Evolutionary conservation across 331 rosid genomes (phyloP).

Genomic region (Cucumis variabilis): DNA sequence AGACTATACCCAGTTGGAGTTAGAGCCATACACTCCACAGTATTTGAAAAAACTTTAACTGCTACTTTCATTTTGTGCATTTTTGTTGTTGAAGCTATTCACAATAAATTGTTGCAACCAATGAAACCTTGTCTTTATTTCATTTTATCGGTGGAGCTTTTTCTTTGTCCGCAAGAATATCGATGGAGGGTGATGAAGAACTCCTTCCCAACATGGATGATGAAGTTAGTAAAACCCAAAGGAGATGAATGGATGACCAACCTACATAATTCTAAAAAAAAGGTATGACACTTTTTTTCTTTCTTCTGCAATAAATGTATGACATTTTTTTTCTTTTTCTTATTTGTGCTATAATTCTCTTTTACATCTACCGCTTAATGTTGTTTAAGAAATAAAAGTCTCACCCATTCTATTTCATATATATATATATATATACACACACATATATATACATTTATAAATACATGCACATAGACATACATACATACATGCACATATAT

Average conservation of each 20-base stretch:
- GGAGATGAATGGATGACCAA: slow-evolving; percentile 99
- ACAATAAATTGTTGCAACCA: background rate
- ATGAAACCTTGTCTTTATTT: background rate
- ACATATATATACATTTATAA: too few species aligned
- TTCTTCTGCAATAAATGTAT: slow-evolving; percentile 41
- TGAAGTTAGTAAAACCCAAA: slow-evolving; percentile 59
- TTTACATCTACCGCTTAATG: background rate
- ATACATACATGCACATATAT: too few species aligned
- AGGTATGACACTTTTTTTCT: background rate
- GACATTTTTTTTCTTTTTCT: background rate
- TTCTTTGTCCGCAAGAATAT: slow-evolving; percentile 54
- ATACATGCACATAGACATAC: too few species aligned
- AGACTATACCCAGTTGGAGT: too few species aligned
- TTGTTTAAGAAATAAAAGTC: background rate
- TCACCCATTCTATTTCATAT: too few species aligned
- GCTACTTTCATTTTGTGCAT: too few species aligned
- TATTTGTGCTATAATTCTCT: background rate
- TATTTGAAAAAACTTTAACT: too few species aligned
- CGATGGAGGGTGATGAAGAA: slow-evolving; percentile 98
- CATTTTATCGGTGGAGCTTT: background rate
- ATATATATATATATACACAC: too few species aligned
- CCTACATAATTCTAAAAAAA: slow-evolving; percentile 82
- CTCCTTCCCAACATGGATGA: slow-evolving; percentile 74
- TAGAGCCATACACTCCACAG: too few species aligned
- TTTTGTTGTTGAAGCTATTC: too few species aligned